Base-by-base conservation (phyloP, 2,329 filamentous ascomycete species). In the Elsinoe fawcettii region DNA sequence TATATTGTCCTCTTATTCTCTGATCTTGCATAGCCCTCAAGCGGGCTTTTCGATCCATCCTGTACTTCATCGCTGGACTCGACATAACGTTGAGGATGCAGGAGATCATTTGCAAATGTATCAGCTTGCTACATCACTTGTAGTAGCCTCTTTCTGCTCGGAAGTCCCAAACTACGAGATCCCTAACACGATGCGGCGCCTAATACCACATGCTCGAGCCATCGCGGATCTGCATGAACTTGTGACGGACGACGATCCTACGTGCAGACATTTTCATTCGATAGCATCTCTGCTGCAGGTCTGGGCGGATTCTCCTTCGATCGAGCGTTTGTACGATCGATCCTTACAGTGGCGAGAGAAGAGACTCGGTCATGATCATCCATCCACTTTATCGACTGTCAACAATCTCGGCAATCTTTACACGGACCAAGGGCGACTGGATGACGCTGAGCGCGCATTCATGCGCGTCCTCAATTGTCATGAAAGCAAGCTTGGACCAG, bases 41-140 rank as follows among this genome's bases (percentile, higher is more conserved):
- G 55, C 66, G 66, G 49, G 46, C 44, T 71, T 71, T 54, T 63
- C 67, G 20, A 61, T 72, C 49, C 69, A 73, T 61, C 60, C 62
- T 34, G 71, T 67, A 57, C 66, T 73, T 32, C 68, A 72, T 61
- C 60, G 63, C 2, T 67, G 56, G 58, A 67, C 59, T 60, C 22
- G 27, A 8, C 20, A 59, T 34, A 54, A 59, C n/a, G 27, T 47
- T 9, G 16, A 47, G 43, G 30, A 32, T 32, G 12, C 30, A 5
- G 12, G 6, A 12, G 6, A 32, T 6, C 30, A 12, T 32, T 5
- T 6, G 30, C 30, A 32, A 12, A 5, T 32, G 30, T 32, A 32
- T 32, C 5, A 12, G 12, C 30, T 32, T 5, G 30, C 30, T 6
- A 12, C 12, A 12, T 6, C 30, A 6, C 30, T 32, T 12, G 30